phyloP scores from a whole-genome alignment of 352 stramenopile genomes.

The Phytophthora foliorum region DNA sequence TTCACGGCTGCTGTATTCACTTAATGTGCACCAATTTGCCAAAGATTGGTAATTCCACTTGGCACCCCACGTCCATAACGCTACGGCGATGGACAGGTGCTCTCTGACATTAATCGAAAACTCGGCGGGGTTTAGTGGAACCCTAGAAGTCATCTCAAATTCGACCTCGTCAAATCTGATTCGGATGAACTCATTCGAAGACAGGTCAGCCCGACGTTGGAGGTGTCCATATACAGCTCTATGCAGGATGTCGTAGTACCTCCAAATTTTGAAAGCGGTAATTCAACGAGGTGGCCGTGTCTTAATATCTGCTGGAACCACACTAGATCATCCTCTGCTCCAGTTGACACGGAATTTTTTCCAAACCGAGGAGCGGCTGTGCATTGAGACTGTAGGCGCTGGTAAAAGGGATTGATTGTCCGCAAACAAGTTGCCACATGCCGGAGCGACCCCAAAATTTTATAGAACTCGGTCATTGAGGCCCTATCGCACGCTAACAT shows the following conservation, averaged over 20 bases:
- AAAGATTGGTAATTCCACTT: neutral
- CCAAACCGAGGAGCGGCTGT: constrained; percentile 4
- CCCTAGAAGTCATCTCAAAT: no score
- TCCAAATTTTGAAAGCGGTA: constrained; percentile 20
- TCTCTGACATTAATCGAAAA: constrained; percentile 50
- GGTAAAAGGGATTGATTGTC: constrained; percentile 30
- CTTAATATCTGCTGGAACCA: constrained; percentile 19
- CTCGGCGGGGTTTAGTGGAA: no score
- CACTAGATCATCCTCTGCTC: neutral
- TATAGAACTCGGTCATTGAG: constrained; percentile 11
- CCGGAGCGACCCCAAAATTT: constrained; percentile 34
- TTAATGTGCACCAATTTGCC: constrained; percentile 25
- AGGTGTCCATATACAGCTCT: constrained; percentile 28
- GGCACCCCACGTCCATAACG: constrained; percentile 25
- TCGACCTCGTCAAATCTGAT: constrained; percentile 13
- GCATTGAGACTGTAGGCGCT: constrained; percentile 16
- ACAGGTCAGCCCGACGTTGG: constrained; percentile 7
- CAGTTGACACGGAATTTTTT: neutral
- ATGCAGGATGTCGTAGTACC: neutral
- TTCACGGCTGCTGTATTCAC: constrained; percentile 32
- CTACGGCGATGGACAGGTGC: constrained; percentile 35
- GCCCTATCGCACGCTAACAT: neutral
- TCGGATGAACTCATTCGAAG: constrained; percentile 8
- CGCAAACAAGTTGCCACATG: constrained; percentile 34
- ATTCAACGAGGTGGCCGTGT: constrained; percentile 7